These are phyloP conservation scores for Capsella bursapastoris DNA, from an alignment of 345 rosid genomes.

Conservation along the genomic window DNA sequence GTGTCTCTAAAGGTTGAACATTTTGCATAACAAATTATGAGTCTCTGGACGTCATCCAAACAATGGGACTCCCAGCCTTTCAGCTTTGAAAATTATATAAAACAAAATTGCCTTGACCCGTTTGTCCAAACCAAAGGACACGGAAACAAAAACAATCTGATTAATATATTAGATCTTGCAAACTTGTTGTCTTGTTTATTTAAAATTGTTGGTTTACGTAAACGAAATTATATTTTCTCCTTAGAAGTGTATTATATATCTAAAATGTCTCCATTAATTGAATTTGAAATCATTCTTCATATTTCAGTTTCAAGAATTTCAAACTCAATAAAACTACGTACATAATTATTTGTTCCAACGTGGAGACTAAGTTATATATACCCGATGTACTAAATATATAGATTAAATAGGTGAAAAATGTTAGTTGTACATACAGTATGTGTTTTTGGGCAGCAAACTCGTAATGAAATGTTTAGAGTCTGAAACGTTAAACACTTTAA, in stretches of 20 bases:
- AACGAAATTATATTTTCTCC: background rate
- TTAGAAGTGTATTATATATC: background rate
- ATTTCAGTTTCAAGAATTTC: no score
- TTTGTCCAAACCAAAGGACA: constrained; percentile 37
- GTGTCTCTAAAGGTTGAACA: constrained; percentile 18
- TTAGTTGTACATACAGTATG: background rate
- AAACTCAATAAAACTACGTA: background rate
- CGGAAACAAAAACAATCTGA: background rate
- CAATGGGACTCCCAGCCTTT: background rate
- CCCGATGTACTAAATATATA: background rate
- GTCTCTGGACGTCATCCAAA: constrained; percentile 23
- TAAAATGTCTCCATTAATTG: background rate
- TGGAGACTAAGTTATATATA: background rate
- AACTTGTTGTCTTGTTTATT: background rate
- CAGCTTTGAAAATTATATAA: background rate
- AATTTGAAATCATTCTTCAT: background rate
- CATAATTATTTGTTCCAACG: background rate
- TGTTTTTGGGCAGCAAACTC: constrained; percentile 25
- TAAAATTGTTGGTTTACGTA: background rate
- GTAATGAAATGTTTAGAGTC: background rate
- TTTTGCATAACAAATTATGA: constrained; percentile 19
- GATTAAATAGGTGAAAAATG: background rate
- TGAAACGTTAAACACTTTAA: background rate
- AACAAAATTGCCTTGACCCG: constrained; percentile 8
- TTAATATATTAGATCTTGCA: constrained; percentile 1